Conservation (phyloP, 495 filamentous ascomycete genomes). For the Elasticomyces elasticus region DNA sequence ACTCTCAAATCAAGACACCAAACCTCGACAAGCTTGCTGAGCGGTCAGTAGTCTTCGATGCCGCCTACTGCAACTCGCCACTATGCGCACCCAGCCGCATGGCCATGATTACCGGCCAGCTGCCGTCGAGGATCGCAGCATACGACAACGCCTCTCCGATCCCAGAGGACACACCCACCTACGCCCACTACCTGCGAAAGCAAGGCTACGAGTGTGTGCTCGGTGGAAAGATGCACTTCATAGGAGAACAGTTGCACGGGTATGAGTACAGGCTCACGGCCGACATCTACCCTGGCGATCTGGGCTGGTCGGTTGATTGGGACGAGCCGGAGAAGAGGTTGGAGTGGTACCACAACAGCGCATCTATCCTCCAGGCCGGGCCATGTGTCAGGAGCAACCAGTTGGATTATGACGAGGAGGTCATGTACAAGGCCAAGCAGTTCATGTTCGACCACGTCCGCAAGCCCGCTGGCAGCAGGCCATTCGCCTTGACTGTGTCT, state of each 20-base stretch:
- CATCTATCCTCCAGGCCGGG: conserved; percentile 77
- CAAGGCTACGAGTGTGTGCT: conserved; percentile 81
- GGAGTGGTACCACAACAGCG: conserved; percentile 90
- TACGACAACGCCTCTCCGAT: conserved; percentile 79
- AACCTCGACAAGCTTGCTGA: conserved; percentile 72
- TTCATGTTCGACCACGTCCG: conserved; percentile 78
- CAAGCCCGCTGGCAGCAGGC: conserved; percentile 52
- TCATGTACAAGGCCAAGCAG: conserved; percentile 71
- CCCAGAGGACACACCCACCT: conserved; percentile 66
- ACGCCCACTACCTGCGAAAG: conserved; percentile 77
- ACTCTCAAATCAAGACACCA: conserved; percentile 74
- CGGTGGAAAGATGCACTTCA: conserved; percentile 93
- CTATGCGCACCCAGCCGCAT: conserved; percentile 82
- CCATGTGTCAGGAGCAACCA: conserved; percentile 78
- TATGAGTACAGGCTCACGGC: conserved; percentile 81
- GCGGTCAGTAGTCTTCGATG: conserved; percentile 72
- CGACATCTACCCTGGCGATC: conserved; percentile 85
- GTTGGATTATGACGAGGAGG: conserved; percentile 89
- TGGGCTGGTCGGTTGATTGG: conserved; percentile 86
- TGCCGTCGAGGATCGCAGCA: conserved; percentile 75
- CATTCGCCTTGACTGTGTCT: conserved; percentile 81
- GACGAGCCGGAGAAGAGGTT: conserved; percentile 71
- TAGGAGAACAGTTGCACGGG: conserved; percentile 83
- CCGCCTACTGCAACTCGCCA: conserved; percentile 80
- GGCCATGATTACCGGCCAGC: conserved; percentile 77